A percentile compares a stretch with the other conserved stretches of the same genome.
Conservation (phyloP, 768 basidiomycete species). For the Lyophyllum atratum region DNA sequence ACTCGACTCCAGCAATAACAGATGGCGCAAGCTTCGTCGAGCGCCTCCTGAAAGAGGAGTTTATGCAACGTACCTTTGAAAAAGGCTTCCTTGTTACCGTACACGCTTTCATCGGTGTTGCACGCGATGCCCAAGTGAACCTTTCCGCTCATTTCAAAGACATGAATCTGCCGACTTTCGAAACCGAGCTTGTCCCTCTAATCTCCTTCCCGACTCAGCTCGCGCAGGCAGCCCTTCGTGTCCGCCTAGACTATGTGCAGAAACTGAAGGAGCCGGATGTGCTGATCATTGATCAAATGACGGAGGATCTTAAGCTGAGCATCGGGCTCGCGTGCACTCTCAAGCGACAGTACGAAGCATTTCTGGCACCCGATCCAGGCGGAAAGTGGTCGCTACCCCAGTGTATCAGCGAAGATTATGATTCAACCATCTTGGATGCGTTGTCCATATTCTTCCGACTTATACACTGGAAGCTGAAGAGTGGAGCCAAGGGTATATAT, state of each 20-base stretch:
- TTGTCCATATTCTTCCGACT: conserved; percentile 90
- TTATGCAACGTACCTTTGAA: conserved; percentile 93
- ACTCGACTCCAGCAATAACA: conserved; percentile 43
- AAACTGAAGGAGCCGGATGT: conserved; percentile 87
- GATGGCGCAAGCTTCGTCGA: conserved; percentile 91
- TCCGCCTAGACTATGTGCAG: conserved; percentile 86
- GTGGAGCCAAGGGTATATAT: conserved; percentile 87
- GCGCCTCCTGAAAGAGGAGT: conserved; percentile 92
- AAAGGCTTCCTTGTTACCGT: conserved; percentile 88
- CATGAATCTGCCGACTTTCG: conserved; percentile 92
- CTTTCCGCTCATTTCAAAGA: conserved; percentile 74
- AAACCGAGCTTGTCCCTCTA: conserved; percentile 83
- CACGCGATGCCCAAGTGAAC: conserved; percentile 85
- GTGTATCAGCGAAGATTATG: conserved; percentile 90
- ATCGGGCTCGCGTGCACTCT: conserved; percentile 93
- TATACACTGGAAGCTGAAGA: conserved; percentile 95
- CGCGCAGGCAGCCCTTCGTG: conserved; percentile 86
- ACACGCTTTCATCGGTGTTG: conserved; percentile 80
- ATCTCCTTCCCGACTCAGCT: conserved; percentile 97
- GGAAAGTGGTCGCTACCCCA: conserved; percentile 88
- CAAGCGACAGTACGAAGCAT: conserved; percentile 92
- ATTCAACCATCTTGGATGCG: conserved; percentile 84
- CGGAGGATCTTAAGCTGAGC: conserved; percentile 88
- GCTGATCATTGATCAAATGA: conserved; percentile 92
- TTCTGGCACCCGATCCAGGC: conserved; percentile 82